Conservation (phyloP, 805 yeast species). For the Ogataea kodamae region DNA sequence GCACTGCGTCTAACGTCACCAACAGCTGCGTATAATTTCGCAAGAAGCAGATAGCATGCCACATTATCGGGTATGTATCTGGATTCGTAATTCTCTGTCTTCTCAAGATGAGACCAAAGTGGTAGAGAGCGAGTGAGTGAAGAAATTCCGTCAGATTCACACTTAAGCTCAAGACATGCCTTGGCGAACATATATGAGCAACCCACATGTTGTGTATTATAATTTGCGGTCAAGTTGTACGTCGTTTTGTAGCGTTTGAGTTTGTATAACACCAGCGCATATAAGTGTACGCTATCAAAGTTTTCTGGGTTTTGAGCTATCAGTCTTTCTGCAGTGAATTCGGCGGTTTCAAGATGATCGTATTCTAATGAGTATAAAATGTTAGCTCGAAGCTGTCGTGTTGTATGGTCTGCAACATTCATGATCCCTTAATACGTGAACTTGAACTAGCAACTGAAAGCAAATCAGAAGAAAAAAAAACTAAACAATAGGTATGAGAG, state of each 20-base stretch:
- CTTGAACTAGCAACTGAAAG: conserved; percentile 5
- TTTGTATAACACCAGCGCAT: conserved; percentile 63
- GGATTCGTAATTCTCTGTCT: conserved; percentile 6
- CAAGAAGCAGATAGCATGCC: conserved; percentile 63
- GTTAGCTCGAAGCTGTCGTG: conserved; percentile 47
- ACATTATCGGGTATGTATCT: conserved; percentile 60
- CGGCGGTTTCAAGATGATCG: conserved; percentile 70
- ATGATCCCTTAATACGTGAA: conserved; percentile 10
- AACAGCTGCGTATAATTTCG: conserved; percentile 55
- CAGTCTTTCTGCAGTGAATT: conserved; percentile 79
- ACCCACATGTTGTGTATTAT: conserved; percentile 55
- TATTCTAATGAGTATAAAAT: conserved; percentile 71
- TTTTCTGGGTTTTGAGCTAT: conserved; percentile 57
- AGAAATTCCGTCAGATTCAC: conserved; percentile 58
- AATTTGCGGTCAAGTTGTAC: conserved; percentile 42
- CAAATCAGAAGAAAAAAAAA: conserved; percentile 1
- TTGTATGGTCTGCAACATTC: conserved; percentile 23
- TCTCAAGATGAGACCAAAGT: conserved; percentile 32
- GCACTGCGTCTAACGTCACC: conserved; percentile 67
- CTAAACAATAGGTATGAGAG: background rate
- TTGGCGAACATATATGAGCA: conserved; percentile 74
- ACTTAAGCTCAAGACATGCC: conserved; percentile 54
- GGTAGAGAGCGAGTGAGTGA: conserved; percentile 40
- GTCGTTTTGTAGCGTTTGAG: conserved; percentile 61
- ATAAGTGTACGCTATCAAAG: conserved; percentile 61